phyloP scores from a whole-genome alignment of 1,284 basidiomycete genomes.

The Rhizoctonia solani region DNA sequence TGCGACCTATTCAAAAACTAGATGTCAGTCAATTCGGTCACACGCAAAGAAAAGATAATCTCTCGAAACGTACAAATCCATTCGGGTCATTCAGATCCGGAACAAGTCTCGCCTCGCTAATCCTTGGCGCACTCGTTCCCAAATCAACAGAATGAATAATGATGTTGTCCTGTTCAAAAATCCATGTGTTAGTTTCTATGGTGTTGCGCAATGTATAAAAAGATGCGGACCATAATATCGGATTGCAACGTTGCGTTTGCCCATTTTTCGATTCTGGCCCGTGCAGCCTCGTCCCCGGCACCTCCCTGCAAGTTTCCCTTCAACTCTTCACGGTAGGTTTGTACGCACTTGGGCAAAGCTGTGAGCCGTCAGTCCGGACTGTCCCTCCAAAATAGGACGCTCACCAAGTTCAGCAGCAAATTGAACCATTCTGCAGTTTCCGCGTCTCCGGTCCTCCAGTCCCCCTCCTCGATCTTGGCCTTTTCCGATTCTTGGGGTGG shows the following conservation, averaged over 20 bases:
- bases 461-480: conserved; percentile 9
- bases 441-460: conserved; percentile 36
- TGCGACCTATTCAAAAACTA: conserved; percentile 30
- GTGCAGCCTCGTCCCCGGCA: conserved; percentile 72
- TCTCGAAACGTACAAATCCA: conserved; percentile 55
- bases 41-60: background rate
- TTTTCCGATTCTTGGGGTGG: conserved; percentile 49
- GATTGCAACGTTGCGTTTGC: conserved; percentile 70
- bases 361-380: too few species aligned
- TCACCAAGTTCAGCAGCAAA: conserved; percentile 65
- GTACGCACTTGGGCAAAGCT: too few species aligned
- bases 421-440: conserved; percentile 82
- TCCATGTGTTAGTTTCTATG: background rate
- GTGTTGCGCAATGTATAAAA: background rate
- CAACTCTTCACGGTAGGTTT: conserved; percentile 73
- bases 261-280: conserved; percentile 68
- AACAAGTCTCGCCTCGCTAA: conserved; percentile 61
- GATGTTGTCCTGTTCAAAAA: conserved; percentile 64
- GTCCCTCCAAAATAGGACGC: conserved; percentile 35
- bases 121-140: conserved; percentile 66
- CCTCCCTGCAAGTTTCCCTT: conserved; percentile 61
- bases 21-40: background rate
- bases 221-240: conserved; percentile 58
- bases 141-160: conserved; percentile 74
- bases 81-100: conserved; percentile 49